These are phyloP conservation scores for Alternaria sp. DNA, from an alignment of 2,329 filamentous ascomycete genomes.

Conservation along the genomic window DNA sequence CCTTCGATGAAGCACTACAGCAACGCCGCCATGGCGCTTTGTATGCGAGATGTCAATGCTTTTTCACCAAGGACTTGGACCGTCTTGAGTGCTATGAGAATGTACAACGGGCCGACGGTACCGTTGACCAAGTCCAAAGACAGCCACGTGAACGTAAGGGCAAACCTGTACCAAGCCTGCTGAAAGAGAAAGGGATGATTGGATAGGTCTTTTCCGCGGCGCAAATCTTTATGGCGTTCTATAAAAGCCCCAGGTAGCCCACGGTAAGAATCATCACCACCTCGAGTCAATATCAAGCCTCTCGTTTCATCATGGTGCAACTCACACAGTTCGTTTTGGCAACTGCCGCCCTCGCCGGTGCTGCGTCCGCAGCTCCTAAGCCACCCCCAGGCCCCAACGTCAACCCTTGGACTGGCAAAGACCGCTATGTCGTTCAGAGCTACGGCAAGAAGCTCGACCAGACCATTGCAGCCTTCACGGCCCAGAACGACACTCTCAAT, in stretches of 20 bases:
- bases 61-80: constrained; percentile 12
- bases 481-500: constrained; percentile 32
- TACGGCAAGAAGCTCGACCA: constrained; percentile 36
- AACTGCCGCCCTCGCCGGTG: constrained; percentile 24
- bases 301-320: constrained; percentile 29
- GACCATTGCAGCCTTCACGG: constrained; percentile 30
- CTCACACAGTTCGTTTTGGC: constrained; percentile 31
- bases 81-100: not conserved
- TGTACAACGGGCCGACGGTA: constrained; percentile 22
- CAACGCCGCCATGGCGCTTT: not conserved
- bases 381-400: constrained; percentile 12
- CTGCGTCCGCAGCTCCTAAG: constrained; percentile 22
- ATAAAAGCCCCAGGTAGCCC: constrained; percentile 12
- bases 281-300: not conserved
- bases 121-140: constrained; percentile 9
- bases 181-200: constrained; percentile 6
- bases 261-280: not conserved
- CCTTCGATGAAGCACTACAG: not conserved
- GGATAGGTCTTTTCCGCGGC: not conserved
- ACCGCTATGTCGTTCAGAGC: constrained; percentile 29
- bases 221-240: not conserved
- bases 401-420: constrained; percentile 33
- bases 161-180: constrained; percentile 7
- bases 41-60: constrained; percentile 9
- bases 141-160: not conserved